phyloP scores from a whole-genome alignment of 371 early-diverging fungal species.

The Umbelopsis sp. region DNA sequence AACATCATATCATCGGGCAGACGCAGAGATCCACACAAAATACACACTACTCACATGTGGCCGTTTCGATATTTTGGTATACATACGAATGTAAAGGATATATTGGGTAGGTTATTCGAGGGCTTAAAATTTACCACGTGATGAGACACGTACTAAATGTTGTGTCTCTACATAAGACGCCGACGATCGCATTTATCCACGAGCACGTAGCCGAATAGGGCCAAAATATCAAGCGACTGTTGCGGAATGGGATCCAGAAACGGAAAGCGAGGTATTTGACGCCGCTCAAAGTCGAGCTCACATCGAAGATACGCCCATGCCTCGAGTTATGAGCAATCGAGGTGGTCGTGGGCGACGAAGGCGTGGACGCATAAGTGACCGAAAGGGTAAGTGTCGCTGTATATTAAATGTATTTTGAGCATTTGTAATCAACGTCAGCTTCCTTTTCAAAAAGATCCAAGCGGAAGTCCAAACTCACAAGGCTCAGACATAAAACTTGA shows the following conservation, averaged over 20 bases:
- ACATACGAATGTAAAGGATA: slow-evolving; percentile 69
- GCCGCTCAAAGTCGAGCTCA: neutral
- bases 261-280: slow-evolving; percentile 1
- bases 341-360: neutral
- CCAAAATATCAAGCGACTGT: slow-evolving; percentile 78
- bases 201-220: slow-evolving; percentile 81
- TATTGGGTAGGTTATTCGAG: slow-evolving; percentile 53
- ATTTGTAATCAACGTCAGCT: neutral
- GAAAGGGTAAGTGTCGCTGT: neutral
- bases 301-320: neutral
- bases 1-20: slow-evolving; percentile 7
- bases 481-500: neutral
- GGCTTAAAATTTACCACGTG: too few species aligned
- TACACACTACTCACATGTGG: slow-evolving; percentile 69
- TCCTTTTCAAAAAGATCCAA: neutral
- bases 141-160: too few species aligned
- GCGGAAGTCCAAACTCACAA: neutral
- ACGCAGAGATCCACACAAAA: slow-evolving; percentile 26
- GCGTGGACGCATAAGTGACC: slow-evolving; percentile 1
- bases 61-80: slow-evolving; percentile 91
- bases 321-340: neutral
- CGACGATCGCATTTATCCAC: slow-evolving; percentile 82
- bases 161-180: slow-evolving; percentile 37
- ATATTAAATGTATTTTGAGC: neutral
- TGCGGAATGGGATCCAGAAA: slow-evolving; percentile 54